Percentiles rank a stretch among this genome's conserved stretches.
These are phyloP conservation scores for Drosera capensis DNA, from an alignment of 148 eudicot species.

Conservation along the genomic window DNA sequence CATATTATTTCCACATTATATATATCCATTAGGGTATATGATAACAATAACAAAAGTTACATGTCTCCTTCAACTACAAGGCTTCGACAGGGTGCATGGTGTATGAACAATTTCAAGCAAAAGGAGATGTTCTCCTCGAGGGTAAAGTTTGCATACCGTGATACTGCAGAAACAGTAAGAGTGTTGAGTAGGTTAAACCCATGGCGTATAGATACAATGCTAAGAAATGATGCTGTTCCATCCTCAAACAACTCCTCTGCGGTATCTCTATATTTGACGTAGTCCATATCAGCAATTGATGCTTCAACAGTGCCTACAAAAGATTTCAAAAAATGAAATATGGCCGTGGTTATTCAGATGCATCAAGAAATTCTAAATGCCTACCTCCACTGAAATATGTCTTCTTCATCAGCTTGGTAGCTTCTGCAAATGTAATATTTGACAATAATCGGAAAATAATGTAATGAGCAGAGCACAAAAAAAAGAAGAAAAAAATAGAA, in stretches of 20 bases:
- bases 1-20: too few relatives aligned
- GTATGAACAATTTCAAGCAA: neutral
- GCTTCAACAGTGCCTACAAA: constrained; percentile 87
- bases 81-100: too few relatives aligned
- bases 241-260: constrained; percentile 81
- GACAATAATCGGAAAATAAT: neutral
- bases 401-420: constrained; percentile 77
- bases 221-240: constrained; percentile 74
- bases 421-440: constrained; percentile 29
- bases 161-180: constrained; percentile 44
- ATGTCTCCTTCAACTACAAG: too few relatives aligned
- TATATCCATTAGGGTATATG: too few relatives aligned
- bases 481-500: neutral
- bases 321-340: neutral
- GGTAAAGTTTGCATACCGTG: constrained; percentile 26
- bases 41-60: too few relatives aligned
- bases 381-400: constrained; percentile 91
- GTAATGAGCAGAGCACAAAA: neutral
- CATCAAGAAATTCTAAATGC: constrained; percentile 8
- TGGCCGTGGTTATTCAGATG: neutral
- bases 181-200: constrained; percentile 58
- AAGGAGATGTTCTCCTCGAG: neutral
- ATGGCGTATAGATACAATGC: constrained; percentile 72
- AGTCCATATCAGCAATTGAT: constrained; percentile 87
- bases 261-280: constrained; percentile 67